Conservation (phyloP, 2,329 filamentous ascomycete genomes). For the Ciborinia camelliae region DNA sequence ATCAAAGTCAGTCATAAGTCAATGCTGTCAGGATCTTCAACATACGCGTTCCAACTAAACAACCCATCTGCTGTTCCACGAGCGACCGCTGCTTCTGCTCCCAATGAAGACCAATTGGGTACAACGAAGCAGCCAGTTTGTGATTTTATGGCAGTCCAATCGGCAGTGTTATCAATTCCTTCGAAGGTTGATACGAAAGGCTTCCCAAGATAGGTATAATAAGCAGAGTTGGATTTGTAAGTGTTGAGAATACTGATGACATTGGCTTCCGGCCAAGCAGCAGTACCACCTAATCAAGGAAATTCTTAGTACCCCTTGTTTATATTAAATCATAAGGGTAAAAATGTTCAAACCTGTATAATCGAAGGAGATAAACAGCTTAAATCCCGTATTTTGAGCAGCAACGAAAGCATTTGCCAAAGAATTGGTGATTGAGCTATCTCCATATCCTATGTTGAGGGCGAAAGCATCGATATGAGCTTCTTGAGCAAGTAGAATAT, state of each 20-base stretch:
- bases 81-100: background rate
- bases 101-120: background rate
- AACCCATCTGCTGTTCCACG: background rate
- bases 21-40: background rate
- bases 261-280: background rate
- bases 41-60: constrained; percentile 1
- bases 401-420: background rate
- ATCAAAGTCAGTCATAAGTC: background rate
- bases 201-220: background rate
- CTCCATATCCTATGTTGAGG: background rate
- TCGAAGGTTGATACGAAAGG: constrained; percentile 9
- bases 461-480: constrained; percentile 2
- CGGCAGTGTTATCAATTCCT: background rate
- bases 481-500: background rate
- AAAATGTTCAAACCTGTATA: background rate
- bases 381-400: background rate
- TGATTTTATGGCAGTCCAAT: constrained; percentile 3
- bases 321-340: background rate
- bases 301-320: background rate
- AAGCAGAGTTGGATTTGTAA: background rate
- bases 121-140: background rate
- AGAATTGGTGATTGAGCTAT: background rate
- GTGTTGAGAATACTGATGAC: background rate
- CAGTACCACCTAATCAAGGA: background rate
- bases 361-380: constrained; percentile 1